phyloP scores from a whole-genome alignment of 805 yeast species.

The Metschnikowia corniflorae region DNA sequence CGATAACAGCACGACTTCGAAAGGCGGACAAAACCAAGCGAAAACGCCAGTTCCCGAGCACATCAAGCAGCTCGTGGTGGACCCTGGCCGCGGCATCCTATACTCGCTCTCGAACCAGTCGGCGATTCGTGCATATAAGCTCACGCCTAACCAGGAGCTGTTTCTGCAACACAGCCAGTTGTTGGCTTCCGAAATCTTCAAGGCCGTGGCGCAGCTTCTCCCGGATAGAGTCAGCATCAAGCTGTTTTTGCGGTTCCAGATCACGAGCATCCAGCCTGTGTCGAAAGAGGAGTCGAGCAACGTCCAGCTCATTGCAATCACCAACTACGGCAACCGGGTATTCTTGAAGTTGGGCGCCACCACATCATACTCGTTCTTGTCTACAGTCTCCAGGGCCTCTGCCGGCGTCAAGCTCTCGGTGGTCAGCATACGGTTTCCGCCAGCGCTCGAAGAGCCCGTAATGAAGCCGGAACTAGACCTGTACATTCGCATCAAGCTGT shows the following conservation, averaged over 20 bases:
- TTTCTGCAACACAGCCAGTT: conserved; percentile 35
- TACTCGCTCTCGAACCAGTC: conserved; percentile 83
- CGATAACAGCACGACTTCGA: not conserved
- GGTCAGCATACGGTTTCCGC: conserved; percentile 60
- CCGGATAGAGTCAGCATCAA: conserved; percentile 56
- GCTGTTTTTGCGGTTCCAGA: conserved; percentile 45
- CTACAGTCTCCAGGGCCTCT: conserved; percentile 20
- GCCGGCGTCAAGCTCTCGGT: conserved; percentile 35
- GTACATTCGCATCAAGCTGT: conserved; percentile 39
- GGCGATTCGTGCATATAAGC: conserved; percentile 71
- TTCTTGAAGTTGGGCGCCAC: conserved; percentile 50
- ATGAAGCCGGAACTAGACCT: conserved; percentile 40
- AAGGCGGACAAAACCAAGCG: conserved; percentile 3
- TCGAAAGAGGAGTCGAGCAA: conserved; percentile 62
- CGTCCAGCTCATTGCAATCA: conserved; percentile 71
- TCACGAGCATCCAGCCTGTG: conserved; percentile 62
- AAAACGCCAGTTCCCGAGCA: conserved; percentile 43
- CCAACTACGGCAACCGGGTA: conserved; percentile 80
- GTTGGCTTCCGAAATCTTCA: conserved; percentile 45
- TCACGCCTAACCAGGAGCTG: conserved; percentile 43
- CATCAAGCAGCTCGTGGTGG: conserved; percentile 64
- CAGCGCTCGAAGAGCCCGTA: conserved; percentile 45
- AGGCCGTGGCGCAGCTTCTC: conserved; percentile 46
- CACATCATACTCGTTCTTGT: conserved; percentile 23
- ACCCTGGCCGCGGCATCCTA: conserved; percentile 69